Base-by-base conservation (phyloP, 495 filamentous ascomycete species). In the Polyplosphaeria fusca region DNA sequence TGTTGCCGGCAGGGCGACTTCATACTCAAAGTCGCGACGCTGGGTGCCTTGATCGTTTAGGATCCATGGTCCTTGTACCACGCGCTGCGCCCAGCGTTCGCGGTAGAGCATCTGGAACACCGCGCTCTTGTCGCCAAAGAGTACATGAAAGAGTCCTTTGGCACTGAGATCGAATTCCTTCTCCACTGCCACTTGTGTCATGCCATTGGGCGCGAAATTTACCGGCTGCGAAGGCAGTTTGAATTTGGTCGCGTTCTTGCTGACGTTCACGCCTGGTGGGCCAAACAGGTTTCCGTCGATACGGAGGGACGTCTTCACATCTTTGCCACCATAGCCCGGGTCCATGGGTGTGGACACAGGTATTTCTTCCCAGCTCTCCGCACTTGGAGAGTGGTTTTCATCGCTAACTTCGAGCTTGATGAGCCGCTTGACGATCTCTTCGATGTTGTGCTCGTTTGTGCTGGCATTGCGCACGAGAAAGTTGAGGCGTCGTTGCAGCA, bases 311-410 rank as follows among this genome's bases (percentile, higher is more conserved):
- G 77, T 65, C 65, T 76, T 79, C 26, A 87, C 53, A 58, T 89
- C 82, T 16, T 78, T 77, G 68, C 35, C 76, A 43, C 50, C 64
- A 67, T 71, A 68, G 28, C 68, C 60, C 5, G 52, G 68, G 52
- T 82, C 89, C 22, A 79, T 76, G 12, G 86, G 82, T 1, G 83
- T 83, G 63, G 80, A 79, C 25, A 79, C 73, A 0, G 82, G 81
- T 3, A 91, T 74, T 63, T 96, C 90, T 66, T 98, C 93, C 92
- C 92, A 96, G 73, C 93, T 95, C 63, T 95, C 91, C 27, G 83
- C 77, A 65, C 87, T 91, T 20, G 87, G 83, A 37, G 82, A 86
- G 52, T 81, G 76, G 39, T 74, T 77, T 19, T 77, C 71, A 32
- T 80, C 75, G 16, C 85, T 84, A 32, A 73, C 77, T 61, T 91